Evolutionary conservation across 495 filamentous ascomycete species (phyloP).

Genomic region (Rhypophila decipiens): DNA sequence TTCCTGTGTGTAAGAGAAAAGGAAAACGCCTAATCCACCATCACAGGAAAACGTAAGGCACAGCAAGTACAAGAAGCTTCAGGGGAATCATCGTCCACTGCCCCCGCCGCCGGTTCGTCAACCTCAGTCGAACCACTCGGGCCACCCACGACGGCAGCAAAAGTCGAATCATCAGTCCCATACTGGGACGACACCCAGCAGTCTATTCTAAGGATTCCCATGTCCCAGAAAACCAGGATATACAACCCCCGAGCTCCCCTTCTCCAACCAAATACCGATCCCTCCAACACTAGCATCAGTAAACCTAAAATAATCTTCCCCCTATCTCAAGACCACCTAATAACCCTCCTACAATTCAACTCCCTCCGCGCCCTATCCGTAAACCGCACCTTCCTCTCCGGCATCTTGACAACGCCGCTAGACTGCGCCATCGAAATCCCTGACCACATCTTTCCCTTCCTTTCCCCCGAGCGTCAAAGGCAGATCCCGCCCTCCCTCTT

Average conservation of each 20-base stretch:
- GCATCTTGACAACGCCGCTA: constrained; percentile 20
- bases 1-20: too few relatives aligned
- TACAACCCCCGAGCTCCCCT: background rate
- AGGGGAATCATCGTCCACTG: too few relatives aligned
- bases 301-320: constrained; percentile 28
- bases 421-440: constrained; percentile 16
- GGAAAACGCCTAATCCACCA: too few relatives aligned
- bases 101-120: too few relatives aligned
- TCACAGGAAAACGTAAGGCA: constrained; percentile 2
- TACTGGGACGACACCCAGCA: background rate
- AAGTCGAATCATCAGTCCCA: background rate
- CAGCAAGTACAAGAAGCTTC: too few relatives aligned
- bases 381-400: constrained; percentile 33
- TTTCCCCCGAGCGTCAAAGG: constrained; percentile 6
- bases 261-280: background rate
- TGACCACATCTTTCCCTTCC: background rate
- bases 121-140: too few relatives aligned
- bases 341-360: constrained; percentile 40
- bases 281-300: constrained; percentile 10
- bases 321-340: constrained; percentile 36
- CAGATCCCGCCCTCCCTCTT: constrained; percentile 24
- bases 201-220: background rate
- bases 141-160: too few relatives aligned
- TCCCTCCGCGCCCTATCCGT: constrained; percentile 32
- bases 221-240: background rate